A percentile compares a stretch with the other conserved stretches of the same genome.
Conservation (phyloP, 371 early-diverging fungal species). For the Mucor racemosus region DNA sequence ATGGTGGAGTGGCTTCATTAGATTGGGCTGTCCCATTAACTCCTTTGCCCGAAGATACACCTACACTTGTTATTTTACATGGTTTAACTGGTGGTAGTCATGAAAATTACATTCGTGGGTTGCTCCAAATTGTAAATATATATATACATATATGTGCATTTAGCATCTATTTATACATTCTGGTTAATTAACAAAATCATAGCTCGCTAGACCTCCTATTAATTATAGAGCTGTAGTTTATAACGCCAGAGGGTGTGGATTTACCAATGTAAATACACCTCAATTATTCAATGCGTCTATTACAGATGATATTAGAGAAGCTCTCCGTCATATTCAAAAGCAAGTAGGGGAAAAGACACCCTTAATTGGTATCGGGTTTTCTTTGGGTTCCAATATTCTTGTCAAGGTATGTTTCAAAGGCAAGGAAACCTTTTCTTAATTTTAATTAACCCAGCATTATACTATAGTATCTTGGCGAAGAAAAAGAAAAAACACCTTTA, state of each 20-base stretch:
- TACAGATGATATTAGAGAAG: constrained; percentile 77
- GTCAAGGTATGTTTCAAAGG: constrained; percentile 61
- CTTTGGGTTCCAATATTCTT: constrained; percentile 85
- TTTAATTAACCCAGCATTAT: neutral
- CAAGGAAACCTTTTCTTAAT: neutral
- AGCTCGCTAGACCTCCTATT: constrained; percentile 45
- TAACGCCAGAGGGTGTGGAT: constrained; percentile 85
- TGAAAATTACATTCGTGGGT: constrained; percentile 77
- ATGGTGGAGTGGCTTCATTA: constrained; percentile 82
- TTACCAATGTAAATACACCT: constrained; percentile 68
- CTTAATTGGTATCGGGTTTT: constrained; percentile 78
- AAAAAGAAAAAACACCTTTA: constrained; percentile 70
- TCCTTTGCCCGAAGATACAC: constrained; percentile 56
- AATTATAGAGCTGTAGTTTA: constrained; percentile 73
- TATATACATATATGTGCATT: constrained; percentile 1
- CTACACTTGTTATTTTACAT: constrained; percentile 76
- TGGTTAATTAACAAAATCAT: neutral
- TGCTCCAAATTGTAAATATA: constrained; percentile 58
- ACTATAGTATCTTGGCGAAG: constrained; percentile 75
- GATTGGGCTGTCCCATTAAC: constrained; percentile 73
- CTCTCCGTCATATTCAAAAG: constrained; percentile 55
- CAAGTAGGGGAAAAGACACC: constrained; percentile 61
- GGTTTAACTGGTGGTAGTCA: constrained; percentile 86
- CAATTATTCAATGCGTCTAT: constrained; percentile 78
- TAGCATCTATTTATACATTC: neutral